Percentiles rank a stretch among this genome's conserved stretches.
Evolutionary conservation across 129 eudicot genomes (phyloP).

Genomic region (Saussurea involucrata): DNA sequence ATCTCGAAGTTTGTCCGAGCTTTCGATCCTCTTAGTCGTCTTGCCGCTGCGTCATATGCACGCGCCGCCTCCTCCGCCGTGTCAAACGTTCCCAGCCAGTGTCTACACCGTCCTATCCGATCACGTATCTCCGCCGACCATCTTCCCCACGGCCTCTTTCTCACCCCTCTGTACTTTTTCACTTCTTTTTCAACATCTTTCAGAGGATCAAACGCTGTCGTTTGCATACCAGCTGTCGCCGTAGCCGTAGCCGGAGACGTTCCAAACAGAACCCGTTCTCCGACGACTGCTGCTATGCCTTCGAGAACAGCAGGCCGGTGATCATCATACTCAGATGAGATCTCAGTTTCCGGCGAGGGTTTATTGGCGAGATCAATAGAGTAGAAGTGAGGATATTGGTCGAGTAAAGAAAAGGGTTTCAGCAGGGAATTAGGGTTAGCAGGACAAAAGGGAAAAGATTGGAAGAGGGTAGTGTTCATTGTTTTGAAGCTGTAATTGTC

Average conservation of each 20-base stretch:
- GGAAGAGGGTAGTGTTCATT: slow-evolving; percentile 33
- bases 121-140: slow-evolving; percentile 98
- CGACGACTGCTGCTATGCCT: slow-evolving; percentile 88
- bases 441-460: slow-evolving; percentile 14
- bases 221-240: neutral
- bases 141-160: slow-evolving; percentile 95
- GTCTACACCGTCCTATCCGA: slow-evolving; percentile 80
- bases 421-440: slow-evolving; percentile 4
- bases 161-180: slow-evolving; percentile 64
- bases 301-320: slow-evolving; percentile 58
- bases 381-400: slow-evolving; percentile 13
- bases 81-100: slow-evolving; percentile 94
- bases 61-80: slow-evolving; percentile 90
- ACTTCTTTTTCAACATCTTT: neutral
- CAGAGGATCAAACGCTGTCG: neutral
- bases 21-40: slow-evolving; percentile 77
- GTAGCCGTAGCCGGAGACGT: neutral
- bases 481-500: slow-evolving; percentile 11
- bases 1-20: slow-evolving; percentile 73
- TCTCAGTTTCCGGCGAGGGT: neutral
- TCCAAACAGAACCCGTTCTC: slow-evolving; percentile 47
- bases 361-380: neutral
- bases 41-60: slow-evolving; percentile 88
- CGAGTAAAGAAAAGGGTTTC: slow-evolving; percentile 15
- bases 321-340: slow-evolving; percentile 2